phyloP scores from a whole-genome alignment of 345 rosid species.

The Gossypium anomalum region DNA sequence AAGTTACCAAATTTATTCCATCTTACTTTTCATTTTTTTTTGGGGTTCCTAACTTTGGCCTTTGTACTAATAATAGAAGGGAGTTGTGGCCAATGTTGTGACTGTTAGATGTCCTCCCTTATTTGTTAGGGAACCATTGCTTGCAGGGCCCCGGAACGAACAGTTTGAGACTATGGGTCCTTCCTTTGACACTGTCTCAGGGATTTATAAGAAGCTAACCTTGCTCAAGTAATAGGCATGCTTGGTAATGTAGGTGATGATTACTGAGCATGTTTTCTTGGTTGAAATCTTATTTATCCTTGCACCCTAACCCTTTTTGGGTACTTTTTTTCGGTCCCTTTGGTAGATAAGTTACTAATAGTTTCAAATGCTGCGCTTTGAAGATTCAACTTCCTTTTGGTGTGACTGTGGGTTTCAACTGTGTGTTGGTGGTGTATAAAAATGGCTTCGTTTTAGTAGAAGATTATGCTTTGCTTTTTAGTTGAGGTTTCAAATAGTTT shows the following conservation, averaged over 20 bases:
- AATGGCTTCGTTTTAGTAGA: not conserved
- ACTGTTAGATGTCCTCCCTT: not conserved
- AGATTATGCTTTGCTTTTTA: not conserved
- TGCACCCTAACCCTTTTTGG: not conserved
- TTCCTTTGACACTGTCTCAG: not conserved
- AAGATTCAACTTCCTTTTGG: not conserved
- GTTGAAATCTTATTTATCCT: not conserved
- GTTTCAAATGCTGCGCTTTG: not conserved
- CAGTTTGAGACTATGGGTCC: not conserved
- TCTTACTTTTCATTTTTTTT: not conserved
- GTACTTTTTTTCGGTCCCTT: not conserved
- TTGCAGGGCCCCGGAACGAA: not conserved
- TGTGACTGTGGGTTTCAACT: not conserved
- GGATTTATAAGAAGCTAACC: not conserved
- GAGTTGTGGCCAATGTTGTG: not conserved
- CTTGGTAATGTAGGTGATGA: not conserved
- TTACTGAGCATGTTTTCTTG: not conserved
- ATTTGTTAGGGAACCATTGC: not conserved
- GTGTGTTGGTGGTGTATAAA: not conserved
- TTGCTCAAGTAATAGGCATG: not conserved
- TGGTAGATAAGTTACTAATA: not conserved
- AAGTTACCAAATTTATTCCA: slow-evolving; percentile 8
- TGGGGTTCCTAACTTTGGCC: not conserved
- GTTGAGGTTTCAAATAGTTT: not conserved
- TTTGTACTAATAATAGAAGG: not conserved